These are phyloP conservation scores for Pseudofabraea citricarpa DNA, from an alignment of 2,329 filamentous ascomycete genomes.

Conservation along the genomic window DNA sequence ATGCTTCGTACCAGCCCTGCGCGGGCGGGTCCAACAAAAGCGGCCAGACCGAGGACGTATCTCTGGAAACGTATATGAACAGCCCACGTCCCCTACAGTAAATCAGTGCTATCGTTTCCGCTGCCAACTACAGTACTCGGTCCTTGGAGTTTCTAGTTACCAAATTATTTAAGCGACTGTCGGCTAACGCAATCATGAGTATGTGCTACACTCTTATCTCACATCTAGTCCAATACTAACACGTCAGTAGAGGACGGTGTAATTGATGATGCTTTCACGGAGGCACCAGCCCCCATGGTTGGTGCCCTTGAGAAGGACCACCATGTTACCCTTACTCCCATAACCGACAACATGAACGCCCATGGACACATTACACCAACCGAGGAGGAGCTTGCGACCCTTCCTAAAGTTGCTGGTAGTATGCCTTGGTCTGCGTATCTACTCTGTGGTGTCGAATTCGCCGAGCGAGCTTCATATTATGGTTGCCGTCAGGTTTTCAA, in stretches of 20 bases:
- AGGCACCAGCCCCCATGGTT: constrained; percentile 9
- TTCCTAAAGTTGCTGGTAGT: constrained; percentile 57
- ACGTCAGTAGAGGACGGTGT: constrained; percentile 13
- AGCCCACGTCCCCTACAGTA: no score
- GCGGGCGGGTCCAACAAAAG: no score
- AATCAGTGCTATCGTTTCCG: no score
- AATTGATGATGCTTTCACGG: constrained; percentile 12
- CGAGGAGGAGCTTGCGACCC: constrained; percentile 54
- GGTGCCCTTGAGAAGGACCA: constrained; percentile 10
- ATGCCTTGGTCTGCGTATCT: constrained; percentile 65
- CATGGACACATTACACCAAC: constrained; percentile 31
- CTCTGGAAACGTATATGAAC: no score
- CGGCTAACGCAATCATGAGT: no score
- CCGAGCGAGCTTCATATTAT: constrained; percentile 77
- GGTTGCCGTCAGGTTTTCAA: constrained; percentile 56
- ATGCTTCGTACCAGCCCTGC: no score
- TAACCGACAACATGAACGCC: constrained; percentile 5
- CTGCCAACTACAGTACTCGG: no score
- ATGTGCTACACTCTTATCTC: no score
- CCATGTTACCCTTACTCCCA: constrained; percentile 5
- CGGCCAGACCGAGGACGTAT: no score
- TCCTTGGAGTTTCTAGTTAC: no score
- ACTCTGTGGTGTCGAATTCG: constrained; percentile 68
- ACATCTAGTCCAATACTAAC: no score
- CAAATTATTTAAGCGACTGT: no score